phyloP scores from a whole-genome alignment of 306 rosid species.

The Chamaecrista fasciculata region DNA sequence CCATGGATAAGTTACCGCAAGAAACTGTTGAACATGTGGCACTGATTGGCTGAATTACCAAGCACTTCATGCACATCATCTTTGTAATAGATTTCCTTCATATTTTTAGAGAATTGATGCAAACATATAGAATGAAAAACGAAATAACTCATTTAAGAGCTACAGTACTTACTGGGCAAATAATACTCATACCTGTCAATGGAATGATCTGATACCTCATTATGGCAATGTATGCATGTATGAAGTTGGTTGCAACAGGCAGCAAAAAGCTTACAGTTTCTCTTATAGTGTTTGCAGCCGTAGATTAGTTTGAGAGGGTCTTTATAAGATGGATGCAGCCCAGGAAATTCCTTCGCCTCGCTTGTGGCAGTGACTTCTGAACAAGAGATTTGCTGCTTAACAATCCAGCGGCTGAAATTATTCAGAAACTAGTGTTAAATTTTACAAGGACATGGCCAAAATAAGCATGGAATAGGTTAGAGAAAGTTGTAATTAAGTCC shows the following conservation, averaged over 20 bases:
- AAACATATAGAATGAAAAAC: conserved; percentile 21
- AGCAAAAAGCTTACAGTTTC: conserved; percentile 83
- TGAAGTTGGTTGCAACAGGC: conserved; percentile 83
- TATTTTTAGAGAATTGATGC: conserved; percentile 28
- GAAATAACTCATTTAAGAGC: not conserved
- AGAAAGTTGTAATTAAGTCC: conserved; percentile 13
- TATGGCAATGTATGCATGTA: conserved; percentile 87
- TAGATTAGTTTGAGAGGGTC: conserved; percentile 54
- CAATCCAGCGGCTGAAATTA: conserved; percentile 85
- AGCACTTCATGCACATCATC: conserved; percentile 99
- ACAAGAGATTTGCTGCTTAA: conserved; percentile 52
- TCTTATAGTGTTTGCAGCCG: conserved; percentile 95
- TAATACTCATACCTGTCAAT: conserved; percentile 61
- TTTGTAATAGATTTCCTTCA: conserved; percentile 71
- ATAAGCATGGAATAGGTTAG: conserved; percentile 21
- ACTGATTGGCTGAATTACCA: conserved; percentile 68
- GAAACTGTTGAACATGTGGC: conserved; percentile 66
- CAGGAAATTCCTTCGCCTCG: conserved; percentile 55
- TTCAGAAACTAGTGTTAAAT: conserved; percentile 30
- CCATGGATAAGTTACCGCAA: conserved; percentile 74
- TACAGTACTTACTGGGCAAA: not conserved
- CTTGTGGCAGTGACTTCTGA: conserved; percentile 38
- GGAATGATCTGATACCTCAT: conserved; percentile 66
- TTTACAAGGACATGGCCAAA: conserved; percentile 2
- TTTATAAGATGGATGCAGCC: conserved; percentile 69